These are phyloP conservation scores for Ustilago xerochloae DNA, from an alignment of 1,284 basidiomycete genomes.

Conservation along the genomic window DNA sequence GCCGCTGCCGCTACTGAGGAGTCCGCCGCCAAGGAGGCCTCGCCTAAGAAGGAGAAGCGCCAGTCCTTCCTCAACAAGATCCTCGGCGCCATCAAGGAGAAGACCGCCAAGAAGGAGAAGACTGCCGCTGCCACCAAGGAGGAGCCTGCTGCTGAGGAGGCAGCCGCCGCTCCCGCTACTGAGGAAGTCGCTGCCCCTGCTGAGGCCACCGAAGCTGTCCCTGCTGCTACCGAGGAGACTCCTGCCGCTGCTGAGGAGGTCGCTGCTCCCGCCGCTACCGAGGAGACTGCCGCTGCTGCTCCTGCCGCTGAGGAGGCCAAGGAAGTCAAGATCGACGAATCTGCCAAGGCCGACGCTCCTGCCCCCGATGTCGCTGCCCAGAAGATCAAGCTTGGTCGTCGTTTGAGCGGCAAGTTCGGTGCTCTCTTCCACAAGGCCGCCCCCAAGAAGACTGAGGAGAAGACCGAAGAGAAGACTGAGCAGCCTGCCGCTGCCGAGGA, in stretches of 20 bases:
- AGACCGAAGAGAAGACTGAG: slow-evolving; percentile 30
- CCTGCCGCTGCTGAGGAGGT: slow-evolving; percentile 27
- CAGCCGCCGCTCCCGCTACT: slow-evolving; percentile 27
- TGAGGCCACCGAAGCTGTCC: slow-evolving; percentile 28
- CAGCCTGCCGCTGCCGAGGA: slow-evolving; percentile 22
- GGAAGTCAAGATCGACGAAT: slow-evolving; percentile 59
- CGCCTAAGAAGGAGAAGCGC: slow-evolving; percentile 64
- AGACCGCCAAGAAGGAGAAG: slow-evolving; percentile 54
- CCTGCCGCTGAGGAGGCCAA: slow-evolving; percentile 41
- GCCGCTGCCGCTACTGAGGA: slow-evolving; percentile 29
- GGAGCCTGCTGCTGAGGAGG: slow-evolving; percentile 39
- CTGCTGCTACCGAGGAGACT: slow-evolving; percentile 29
- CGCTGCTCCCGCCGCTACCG: slow-evolving; percentile 28
- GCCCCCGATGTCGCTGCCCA: slow-evolving; percentile 51
- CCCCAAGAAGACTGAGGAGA: slow-evolving; percentile 53
- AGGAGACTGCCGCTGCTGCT: slow-evolving; percentile 12
- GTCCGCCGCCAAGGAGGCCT: slow-evolving; percentile 41
- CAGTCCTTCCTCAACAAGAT: slow-evolving; percentile 54
- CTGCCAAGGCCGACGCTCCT: slow-evolving; percentile 53
- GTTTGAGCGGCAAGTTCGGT: slow-evolving; percentile 56
- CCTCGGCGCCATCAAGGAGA: slow-evolving; percentile 55
- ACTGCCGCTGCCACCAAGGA: slow-evolving; percentile 33
- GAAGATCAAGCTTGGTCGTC: slow-evolving; percentile 59
- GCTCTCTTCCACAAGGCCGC: slow-evolving; percentile 57
- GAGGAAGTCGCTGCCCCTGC: slow-evolving; percentile 26